Evolutionary conservation across 805 yeast genomes (phyloP).

Genomic region (Sugiyamaella boreocaroliniensis): DNA sequence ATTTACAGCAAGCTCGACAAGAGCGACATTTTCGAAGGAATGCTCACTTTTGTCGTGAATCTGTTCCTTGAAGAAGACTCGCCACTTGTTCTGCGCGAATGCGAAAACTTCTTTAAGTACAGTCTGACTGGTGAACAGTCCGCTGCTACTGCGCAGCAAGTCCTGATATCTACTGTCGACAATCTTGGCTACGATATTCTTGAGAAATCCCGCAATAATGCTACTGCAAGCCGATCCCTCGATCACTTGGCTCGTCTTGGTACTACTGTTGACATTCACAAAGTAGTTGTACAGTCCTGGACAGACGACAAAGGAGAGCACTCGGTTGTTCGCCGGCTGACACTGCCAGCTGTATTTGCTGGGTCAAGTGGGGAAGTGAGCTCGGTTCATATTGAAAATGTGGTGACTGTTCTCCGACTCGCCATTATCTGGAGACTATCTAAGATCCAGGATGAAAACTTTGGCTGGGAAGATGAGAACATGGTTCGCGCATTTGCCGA

Average conservation of each 20-base stretch:
- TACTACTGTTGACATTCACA: not conserved
- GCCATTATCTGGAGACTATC: constrained; percentile 14
- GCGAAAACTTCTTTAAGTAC: not conserved
- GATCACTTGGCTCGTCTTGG: not conserved
- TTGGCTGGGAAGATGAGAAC: not conserved
- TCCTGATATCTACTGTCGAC: not conserved
- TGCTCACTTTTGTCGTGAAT: constrained; percentile 19
- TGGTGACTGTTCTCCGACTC: constrained; percentile 4
- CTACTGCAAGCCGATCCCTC: not conserved
- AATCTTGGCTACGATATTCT: not conserved
- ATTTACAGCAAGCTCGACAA: constrained; percentile 16
- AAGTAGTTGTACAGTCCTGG: not conserved
- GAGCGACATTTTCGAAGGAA: constrained; percentile 19
- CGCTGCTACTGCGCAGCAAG: not conserved
- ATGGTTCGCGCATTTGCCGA: constrained; percentile 3
- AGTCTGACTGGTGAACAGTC: not conserved
- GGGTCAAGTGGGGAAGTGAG: not conserved
- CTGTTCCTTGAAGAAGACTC: constrained; percentile 10
- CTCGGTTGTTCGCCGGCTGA: not conserved
- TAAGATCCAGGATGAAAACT: not conserved
- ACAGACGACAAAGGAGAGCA: not conserved
- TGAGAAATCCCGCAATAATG: not conserved
- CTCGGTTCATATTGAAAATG: not conserved
- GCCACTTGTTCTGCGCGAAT: not conserved
- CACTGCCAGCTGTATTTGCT: not conserved